Evolutionary conservation across 2,329 filamentous ascomycete species (phyloP).

Genomic region (Diaporthe eres): DNA sequence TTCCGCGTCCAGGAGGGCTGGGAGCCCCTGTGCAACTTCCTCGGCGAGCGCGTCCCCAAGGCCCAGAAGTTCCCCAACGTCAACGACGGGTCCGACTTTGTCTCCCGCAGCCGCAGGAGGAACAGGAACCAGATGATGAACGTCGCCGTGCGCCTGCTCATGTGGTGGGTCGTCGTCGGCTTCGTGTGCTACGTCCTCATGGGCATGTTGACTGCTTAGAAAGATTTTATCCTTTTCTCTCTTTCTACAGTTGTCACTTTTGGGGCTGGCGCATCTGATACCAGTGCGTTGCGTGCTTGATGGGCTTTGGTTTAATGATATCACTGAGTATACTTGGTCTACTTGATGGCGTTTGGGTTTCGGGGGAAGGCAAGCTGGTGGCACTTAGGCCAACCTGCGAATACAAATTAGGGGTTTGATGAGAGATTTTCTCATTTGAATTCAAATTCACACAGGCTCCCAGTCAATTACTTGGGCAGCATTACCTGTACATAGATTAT

Average conservation of each 20-base stretch:
- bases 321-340: conserved; percentile 23
- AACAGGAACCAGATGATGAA: conserved; percentile 47
- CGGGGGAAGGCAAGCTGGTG: not conserved
- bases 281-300: not conserved
- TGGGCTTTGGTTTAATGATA: conserved; percentile 23
- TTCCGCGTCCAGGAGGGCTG: conserved; percentile 42
- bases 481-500: conserved; percentile 32
- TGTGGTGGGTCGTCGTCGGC: conserved; percentile 43
- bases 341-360: conserved; percentile 1
- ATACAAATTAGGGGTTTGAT: conserved; percentile 3
- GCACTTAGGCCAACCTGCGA: conserved; percentile 13
- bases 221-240: no score
- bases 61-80: conserved; percentile 44
- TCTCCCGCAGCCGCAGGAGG: conserved; percentile 43
- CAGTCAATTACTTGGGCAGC: not conserved
- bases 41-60: conserved; percentile 42
- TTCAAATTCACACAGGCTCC: conserved; percentile 13
- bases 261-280: not conserved
- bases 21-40: conserved; percentile 43
- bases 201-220: conserved; percentile 37
- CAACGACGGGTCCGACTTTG: conserved; percentile 44
- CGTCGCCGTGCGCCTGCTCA: conserved; percentile 43
- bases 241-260: not conserved
- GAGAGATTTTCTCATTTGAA: not conserved
- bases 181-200: conserved; percentile 43